These are phyloP conservation scores for Phytophthora pinifolia DNA, from an alignment of 352 stramenopile species.

Conservation along the genomic window DNA sequence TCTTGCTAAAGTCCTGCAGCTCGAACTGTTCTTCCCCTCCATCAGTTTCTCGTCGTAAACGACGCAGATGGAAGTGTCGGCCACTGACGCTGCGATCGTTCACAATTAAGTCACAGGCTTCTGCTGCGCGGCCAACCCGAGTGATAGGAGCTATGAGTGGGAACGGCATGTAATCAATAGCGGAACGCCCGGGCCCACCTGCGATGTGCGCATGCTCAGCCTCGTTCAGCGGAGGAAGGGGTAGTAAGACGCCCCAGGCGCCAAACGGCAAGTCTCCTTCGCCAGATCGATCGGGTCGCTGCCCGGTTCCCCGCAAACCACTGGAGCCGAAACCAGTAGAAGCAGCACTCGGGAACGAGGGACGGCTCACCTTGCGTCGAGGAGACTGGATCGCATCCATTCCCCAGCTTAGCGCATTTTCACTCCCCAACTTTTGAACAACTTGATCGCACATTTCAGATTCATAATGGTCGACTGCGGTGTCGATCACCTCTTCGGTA, in stretches of 20 bases:
- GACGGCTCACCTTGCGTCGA: conserved; percentile 41
- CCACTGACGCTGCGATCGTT: conserved; percentile 88
- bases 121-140: conserved; percentile 71
- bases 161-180: conserved; percentile 59
- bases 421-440: conserved; percentile 63
- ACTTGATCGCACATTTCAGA: conserved; percentile 55
- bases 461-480: conserved; percentile 71
- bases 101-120: conserved; percentile 87
- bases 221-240: conserved; percentile 73
- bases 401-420: conserved; percentile 83
- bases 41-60: conserved; percentile 57
- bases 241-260: conserved; percentile 71
- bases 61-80: conserved; percentile 81
- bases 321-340: conserved; percentile 9
- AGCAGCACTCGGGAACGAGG: conserved; percentile 13
- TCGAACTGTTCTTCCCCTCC: conserved; percentile 66
- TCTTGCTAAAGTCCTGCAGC: conserved; percentile 90
- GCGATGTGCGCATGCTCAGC: conserved; percentile 38
- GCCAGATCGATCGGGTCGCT: conserved; percentile 9
- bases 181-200: conserved; percentile 13
- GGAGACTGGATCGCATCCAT: conserved; percentile 84
- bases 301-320: conserved; percentile 6
- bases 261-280: conserved; percentile 56
- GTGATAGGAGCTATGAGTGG: conserved; percentile 71
- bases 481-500: conserved; percentile 68